A percentile compares a stretch with the other conserved stretches of the same genome.
Conservation (phyloP, 2,329 filamentous ascomycete genomes). For the Herpotrichia juniperi region DNA sequence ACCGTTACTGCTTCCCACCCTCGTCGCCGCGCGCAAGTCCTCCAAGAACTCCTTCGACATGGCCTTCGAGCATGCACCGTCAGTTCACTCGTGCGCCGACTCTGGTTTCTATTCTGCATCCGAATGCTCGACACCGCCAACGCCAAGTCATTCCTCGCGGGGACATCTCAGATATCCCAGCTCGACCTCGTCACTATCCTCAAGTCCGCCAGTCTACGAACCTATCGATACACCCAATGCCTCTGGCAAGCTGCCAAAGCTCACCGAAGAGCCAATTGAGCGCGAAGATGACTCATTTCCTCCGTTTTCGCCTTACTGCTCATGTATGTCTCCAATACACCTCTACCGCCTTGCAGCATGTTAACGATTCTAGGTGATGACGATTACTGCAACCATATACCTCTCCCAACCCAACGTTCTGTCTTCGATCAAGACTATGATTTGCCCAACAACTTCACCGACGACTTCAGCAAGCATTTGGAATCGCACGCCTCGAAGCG, state of each 20-base stretch:
- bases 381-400: constrained; percentile 62
- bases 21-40: constrained; percentile 45
- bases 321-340: constrained; percentile 66
- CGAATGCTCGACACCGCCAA: constrained; percentile 72
- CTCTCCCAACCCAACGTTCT: constrained; percentile 28
- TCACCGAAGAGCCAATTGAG: constrained; percentile 82
- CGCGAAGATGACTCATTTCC: constrained; percentile 65
- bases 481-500: constrained; percentile 65
- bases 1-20: constrained; percentile 45
- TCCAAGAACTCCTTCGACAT: constrained; percentile 42
- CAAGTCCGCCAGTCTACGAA: constrained; percentile 58
- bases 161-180: constrained; percentile 72
- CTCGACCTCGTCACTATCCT: constrained; percentile 78
- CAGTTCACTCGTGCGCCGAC: constrained; percentile 41
- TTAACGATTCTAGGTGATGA: constrained; percentile 61
- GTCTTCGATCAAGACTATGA: constrained; percentile 66
- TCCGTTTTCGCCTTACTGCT: constrained; percentile 57
- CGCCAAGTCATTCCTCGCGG: constrained; percentile 70
- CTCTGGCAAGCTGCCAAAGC: constrained; percentile 76
- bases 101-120: constrained; percentile 60
- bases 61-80: constrained; percentile 37
- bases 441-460: constrained; percentile 60
- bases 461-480: constrained; percentile 59
- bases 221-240: constrained; percentile 61
- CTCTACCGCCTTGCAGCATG: constrained; percentile 14